Base-by-base conservation (phyloP, 768 basidiomycete genomes). In the Auricularia sp. region DNA sequence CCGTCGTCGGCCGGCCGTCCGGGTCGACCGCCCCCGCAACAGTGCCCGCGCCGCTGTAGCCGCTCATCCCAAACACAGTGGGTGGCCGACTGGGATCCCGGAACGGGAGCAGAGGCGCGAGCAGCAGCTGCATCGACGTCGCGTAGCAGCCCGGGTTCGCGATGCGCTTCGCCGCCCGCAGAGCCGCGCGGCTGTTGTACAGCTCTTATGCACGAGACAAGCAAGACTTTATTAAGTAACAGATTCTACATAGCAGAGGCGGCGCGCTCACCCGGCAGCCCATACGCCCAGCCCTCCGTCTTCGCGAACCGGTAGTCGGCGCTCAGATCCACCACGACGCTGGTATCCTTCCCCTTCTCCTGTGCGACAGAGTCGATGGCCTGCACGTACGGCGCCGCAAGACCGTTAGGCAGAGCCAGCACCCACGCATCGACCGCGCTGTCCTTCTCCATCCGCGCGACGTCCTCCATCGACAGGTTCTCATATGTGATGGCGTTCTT, bases 61-160 rank as follows among this genome's bases (percentile, higher is more conserved):
- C 97, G 0, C 93, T 96, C 63, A 96, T 75, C 18, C 90, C 96
- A 72, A 98, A 96, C 33, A 99, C 85, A 1, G 93, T 91, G 1
- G 95, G 92, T 2, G 76, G 78, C 2, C 74, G 65, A 10, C 65
- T 67, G 4, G 79, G 78, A 62, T 85, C 80, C 66, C 96, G 73
- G 75, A 87, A 83, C 64, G 84, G 79, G 63, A 97, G 79, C 21
- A 98, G 81, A 21, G 97, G 97, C 0, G 95, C 97, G 66, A 97
- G 76, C 64, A 98, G 85, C 66, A 98, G 81, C 75, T 98, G 97
- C 1, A 87, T 82, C 61, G 93, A 92, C 39, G 97, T 98, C 4
- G 95, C 90, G 72, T 94, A 99, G 74, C 97, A 99, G 53, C 97
- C 97, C 1, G 97, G 97, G 77, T 99, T 99, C 60, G 97, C 91